Evolutionary conservation across 345 rosid species (phyloP), one percentile per base, ranked within the genome.

Genomic region (Pistacia integerrima): DNA sequence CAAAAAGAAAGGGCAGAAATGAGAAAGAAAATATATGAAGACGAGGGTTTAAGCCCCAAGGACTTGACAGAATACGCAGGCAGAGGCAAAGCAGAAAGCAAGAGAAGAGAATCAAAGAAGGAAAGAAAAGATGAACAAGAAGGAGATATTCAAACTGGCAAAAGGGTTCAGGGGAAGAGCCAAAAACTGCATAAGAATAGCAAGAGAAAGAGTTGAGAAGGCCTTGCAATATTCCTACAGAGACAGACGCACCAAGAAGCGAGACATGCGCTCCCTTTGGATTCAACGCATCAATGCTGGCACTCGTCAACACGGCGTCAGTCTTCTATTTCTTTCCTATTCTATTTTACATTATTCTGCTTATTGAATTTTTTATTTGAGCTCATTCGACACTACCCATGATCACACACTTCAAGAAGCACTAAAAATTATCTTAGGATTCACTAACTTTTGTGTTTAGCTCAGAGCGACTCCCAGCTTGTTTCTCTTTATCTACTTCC

Each of bases 221-320:
- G 99, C 99, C 16, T 82, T 95, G 77, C 97, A 92, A 77, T 93
- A 93, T 81, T 95, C 94, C 51, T 95, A 95, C 81, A 87, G 97
- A 81, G 99, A 96, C 75, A 88, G 98, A 25, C 94, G 97, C 78
- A 93, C 90, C 87, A 95, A 95, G 88, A 95, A 95, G 84, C 91
- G 98, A 4, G 98, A 93, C 83, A 96, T 96, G 98, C 91, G 97
- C 25, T 88, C 94, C 72, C 90, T 93, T 78, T 96, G 99, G 99
- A 93, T 96, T 77, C 91, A 95, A 80, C 94, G 97, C 75, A 92
- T 95, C 87, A 91, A 90, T 70, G 98, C 99, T 3, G 97, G 93
- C 46, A 84, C 97, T 77, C 94, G 98, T 69, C 89, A 88, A 67
- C 99, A 95, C 75, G 90, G 93, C 1, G 99, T 95, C 84, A 44